These are phyloP conservation scores for Chaetomium olivaceum DNA, from an alignment of 2,329 filamentous ascomycete species.

Conservation along the genomic window DNA sequence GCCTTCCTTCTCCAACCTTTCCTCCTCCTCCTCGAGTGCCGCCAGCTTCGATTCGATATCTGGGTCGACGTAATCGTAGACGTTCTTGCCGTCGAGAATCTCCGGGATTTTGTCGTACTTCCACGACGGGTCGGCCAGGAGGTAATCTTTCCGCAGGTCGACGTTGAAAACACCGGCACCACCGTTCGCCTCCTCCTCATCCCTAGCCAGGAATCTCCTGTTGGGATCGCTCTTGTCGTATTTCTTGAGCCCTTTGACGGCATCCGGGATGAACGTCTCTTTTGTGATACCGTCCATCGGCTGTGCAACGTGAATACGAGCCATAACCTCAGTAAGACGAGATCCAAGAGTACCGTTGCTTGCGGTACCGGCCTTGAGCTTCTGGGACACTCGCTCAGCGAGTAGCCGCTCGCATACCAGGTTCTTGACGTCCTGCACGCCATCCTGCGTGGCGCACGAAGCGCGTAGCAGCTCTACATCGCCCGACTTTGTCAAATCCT, in stretches of 20 bases:
- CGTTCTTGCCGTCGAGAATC: conserved; percentile 91
- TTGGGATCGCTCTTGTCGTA: conserved; percentile 91
- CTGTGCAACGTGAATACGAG: conserved; percentile 94
- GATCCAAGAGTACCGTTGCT: conserved; percentile 74
- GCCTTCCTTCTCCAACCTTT: conserved; percentile 84
- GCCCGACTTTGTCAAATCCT: conserved; percentile 77
- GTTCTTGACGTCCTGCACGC: conserved; percentile 93
- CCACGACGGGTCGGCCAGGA: conserved; percentile 87
- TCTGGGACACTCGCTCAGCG: conserved; percentile 90
- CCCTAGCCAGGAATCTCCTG: conserved; percentile 75
- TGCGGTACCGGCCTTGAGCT: conserved; percentile 87
- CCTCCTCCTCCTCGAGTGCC: conserved; percentile 92
- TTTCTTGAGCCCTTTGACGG: conserved; percentile 76
- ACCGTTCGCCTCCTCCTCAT: conserved; percentile 88
- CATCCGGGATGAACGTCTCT: conserved; percentile 87
- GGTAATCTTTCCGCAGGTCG: conserved; percentile 84
- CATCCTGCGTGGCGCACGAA: conserved; percentile 92
- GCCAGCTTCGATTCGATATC: conserved; percentile 93
- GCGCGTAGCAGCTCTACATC: conserved; percentile 92
- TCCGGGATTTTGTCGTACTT: conserved; percentile 96
- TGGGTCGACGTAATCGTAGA: conserved; percentile 95
- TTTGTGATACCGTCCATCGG: conserved; percentile 78
- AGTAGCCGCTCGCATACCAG: conserved; percentile 90
- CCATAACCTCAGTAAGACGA: conserved; percentile 84
- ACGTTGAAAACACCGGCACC: conserved; percentile 96